Percentiles rank a stretch among this genome's conserved stretches.
phyloP scores from a whole-genome alignment of 2,329 filamentous ascomycete species.

The Sarocladium strictum region DNA sequence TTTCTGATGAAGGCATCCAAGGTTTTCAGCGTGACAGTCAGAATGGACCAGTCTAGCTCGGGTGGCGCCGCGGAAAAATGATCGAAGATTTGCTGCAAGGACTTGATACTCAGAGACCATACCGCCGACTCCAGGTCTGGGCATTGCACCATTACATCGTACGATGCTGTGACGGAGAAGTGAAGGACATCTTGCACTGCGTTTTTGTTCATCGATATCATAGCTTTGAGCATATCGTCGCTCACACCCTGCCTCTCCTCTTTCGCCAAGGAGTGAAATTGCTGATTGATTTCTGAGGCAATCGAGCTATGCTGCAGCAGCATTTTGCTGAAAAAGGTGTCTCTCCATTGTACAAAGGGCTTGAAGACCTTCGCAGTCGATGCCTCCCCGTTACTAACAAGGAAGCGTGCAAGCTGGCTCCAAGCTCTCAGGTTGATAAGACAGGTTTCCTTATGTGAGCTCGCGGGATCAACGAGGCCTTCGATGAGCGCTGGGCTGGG shows the following conservation, averaged over 20 bases:
- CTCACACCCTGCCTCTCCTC: constrained; percentile 36
- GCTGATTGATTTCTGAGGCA: constrained; percentile 49
- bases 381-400: constrained; percentile 40
- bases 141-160: constrained; percentile 44
- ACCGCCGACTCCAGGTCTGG: constrained; percentile 39
- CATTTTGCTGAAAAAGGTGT: constrained; percentile 50
- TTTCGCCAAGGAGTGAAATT: constrained; percentile 43
- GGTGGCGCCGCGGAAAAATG: constrained; percentile 36
- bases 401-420: constrained; percentile 55
- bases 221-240: constrained; percentile 39
- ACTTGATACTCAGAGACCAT: constrained; percentile 42
- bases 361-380: constrained; percentile 32
- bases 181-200: constrained; percentile 48
- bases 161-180: constrained; percentile 40
- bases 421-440: constrained; percentile 58
- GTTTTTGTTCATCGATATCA: constrained; percentile 46
- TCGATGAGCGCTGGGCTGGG: constrained; percentile 50
- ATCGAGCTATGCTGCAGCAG: constrained; percentile 52
- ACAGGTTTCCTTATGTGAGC: constrained; percentile 61
- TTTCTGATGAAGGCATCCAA: constrained; percentile 40
- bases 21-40: constrained; percentile 39
- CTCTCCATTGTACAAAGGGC: constrained; percentile 43
- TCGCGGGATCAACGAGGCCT: constrained; percentile 51
- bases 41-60: constrained; percentile 42
- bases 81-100: constrained; percentile 46